Percentiles rank a stretch among this genome's conserved stretches.
phyloP scores from a whole-genome alignment of 2,329 filamentous ascomycete species.

The Byssochlamys sp. region DNA sequence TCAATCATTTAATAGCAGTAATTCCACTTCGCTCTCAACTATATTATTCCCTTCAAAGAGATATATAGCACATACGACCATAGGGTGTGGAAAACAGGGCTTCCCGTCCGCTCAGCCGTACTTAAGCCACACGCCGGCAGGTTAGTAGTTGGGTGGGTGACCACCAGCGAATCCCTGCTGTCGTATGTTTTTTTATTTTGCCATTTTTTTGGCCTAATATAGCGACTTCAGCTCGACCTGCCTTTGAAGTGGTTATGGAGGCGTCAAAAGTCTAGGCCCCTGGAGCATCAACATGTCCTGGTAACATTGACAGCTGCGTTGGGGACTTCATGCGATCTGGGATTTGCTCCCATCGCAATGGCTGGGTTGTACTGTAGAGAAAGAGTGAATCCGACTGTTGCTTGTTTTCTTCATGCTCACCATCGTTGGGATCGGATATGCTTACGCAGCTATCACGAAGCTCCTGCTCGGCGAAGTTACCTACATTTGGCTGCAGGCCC shows the following conservation, averaged over 20 bases:
- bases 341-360: slow-evolving; percentile 45
- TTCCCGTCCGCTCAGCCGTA: no score
- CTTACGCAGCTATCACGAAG: slow-evolving; percentile 50
- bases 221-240: neutral
- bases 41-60: no score
- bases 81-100: no score
- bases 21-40: no score
- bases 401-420: slow-evolving; percentile 52
- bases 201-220: neutral
- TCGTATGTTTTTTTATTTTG: no score
- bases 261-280: slow-evolving; percentile 27
- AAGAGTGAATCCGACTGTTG: slow-evolving; percentile 44
- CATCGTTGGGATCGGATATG: slow-evolving; percentile 51
- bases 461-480: slow-evolving; percentile 51
- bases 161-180: no score
- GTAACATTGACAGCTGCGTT: slow-evolving; percentile 47
- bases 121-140: no score
- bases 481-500: slow-evolving; percentile 45
- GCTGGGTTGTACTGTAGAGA: slow-evolving; percentile 50
- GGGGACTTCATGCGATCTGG: slow-evolving; percentile 45
- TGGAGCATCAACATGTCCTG: slow-evolving; percentile 51
- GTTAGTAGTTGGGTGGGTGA: no score
- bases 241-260: neutral
- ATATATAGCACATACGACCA: no score
- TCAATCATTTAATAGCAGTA: no score